These are phyloP conservation scores for Aspergillus pseudoglaucus DNA, from an alignment of 2,329 filamentous ascomycete species.

Conservation along the genomic window DNA sequence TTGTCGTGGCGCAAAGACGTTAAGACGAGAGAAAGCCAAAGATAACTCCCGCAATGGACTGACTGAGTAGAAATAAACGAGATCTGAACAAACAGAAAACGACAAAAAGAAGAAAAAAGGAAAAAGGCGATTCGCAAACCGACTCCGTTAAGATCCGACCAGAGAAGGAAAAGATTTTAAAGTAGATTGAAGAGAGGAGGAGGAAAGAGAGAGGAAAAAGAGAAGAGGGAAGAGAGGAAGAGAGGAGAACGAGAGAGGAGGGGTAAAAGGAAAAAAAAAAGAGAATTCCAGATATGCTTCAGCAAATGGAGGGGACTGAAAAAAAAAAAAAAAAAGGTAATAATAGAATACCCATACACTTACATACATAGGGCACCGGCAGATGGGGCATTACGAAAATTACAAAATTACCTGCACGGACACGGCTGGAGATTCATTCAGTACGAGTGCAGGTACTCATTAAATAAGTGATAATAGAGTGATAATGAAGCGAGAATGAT, in stretches of 20 bases:
- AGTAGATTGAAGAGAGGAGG: conserved; percentile 11
- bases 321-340: conserved; percentile 2
- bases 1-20: conserved; percentile 15
- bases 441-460: neutral
- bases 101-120: conserved; percentile 15
- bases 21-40: conserved; percentile 11
- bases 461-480: neutral
- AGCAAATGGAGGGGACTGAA: neutral
- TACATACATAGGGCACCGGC: neutral
- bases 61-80: conserved; percentile 12
- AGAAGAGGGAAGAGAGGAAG: conserved; percentile 8
- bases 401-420: neutral
- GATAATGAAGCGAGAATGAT: too few species aligned
- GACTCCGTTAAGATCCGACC: conserved; percentile 24
- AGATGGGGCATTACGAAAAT: neutral
- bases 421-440: neutral
- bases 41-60: conserved; percentile 21
- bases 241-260: conserved; percentile 12
- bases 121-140: conserved; percentile 22
- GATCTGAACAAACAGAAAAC: conserved; percentile 5
- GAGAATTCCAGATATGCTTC: neutral
- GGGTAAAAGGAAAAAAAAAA: conserved; percentile 8
- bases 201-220: conserved; percentile 4
- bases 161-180: conserved; percentile 16
- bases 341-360: conserved; percentile 1